These are phyloP conservation scores for Aaosphaeria pasadenensis DNA, from an alignment of 2,329 filamentous ascomycete genomes.

Conservation along the genomic window DNA sequence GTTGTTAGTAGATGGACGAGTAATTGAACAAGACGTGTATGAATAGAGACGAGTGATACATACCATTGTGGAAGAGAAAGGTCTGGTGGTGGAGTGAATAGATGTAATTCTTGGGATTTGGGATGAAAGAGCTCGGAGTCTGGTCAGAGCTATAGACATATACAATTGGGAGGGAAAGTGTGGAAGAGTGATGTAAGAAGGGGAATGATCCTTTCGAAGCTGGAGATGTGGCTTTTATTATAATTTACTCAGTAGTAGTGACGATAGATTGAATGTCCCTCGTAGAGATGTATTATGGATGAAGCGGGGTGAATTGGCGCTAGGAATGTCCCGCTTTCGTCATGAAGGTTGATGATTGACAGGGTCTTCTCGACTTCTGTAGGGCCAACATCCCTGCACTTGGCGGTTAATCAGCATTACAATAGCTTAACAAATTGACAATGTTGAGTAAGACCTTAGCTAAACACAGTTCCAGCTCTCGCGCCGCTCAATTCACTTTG, in stretches of 20 bases:
- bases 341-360: constrained; percentile 6
- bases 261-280: too few relatives aligned
- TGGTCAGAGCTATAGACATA: constrained; percentile 11
- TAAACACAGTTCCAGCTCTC: too few relatives aligned
- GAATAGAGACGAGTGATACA: constrained; percentile 1
- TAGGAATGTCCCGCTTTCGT: constrained; percentile 11
- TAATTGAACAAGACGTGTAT: constrained; percentile 11
- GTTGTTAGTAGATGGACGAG: neutral
- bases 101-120: neutral
- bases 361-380: neutral
- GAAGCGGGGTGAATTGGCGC: too few relatives aligned
- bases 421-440: constrained; percentile 21
- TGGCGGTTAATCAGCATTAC: constrained; percentile 25
- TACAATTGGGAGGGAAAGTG: neutral
- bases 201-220: too few relatives aligned
- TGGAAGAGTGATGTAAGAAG: too few relatives aligned
- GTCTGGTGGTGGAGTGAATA: neutral
- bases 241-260: too few relatives aligned
- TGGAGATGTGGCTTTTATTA: too few relatives aligned
- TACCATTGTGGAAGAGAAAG: neutral
- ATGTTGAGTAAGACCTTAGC: too few relatives aligned
- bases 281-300: too few relatives aligned
- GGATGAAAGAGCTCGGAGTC: constrained; percentile 5
- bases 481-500: too few relatives aligned
- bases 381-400: neutral